Evolutionary conservation across 108 stramenopile genomes (phyloP), one percentile per base, ranked within the genome.

Genomic region (Pseudonitzschia multistriata): DNA sequence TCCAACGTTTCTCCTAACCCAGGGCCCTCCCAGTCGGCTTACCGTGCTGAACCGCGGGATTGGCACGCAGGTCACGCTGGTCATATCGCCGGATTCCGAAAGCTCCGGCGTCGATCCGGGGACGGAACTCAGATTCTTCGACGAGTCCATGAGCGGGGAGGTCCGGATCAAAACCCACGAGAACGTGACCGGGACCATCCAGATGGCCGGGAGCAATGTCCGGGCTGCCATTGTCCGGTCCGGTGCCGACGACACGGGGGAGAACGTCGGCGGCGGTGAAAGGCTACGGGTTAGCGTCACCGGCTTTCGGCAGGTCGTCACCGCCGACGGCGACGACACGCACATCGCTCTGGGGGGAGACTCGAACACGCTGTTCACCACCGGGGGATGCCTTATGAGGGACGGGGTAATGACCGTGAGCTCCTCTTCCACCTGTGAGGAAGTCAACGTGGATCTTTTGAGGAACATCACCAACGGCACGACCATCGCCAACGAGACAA

Each of bases 241-340:
- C 35, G 17, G 2, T 13, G 15, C 5, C 17, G 42, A 45, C 7
- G 17, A 45, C 15, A 45, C 42, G 11, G 17, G 1, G 2, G 17
- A 17, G 17, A 33, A 59, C 3, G 33, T 21, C 14, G 36, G 28
- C 0, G 7, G 34, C 33, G 29, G 29, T 33, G 57, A 59, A 31
- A 19, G 29, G 33, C 11, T 55, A 25, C 7, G n/a, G 14, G 7
- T 55, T 4, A 33, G n/a, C 3, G 31, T 33, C 14, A 59, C 13
- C 35, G 57, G 57, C 31, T 59, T 59, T n/a, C 57, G n/a, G 29
- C 57, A 59, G n/a, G 57, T 59, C 35, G 31, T 59, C n/a, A 59
- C 57, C 34, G 57, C 35, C n/a, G 35, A 15, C 3, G 57, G 57
- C 29, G 13, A 59, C n/a, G 33, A 59, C 57, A 29, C 33, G 2